Evolutionary conservation across 2,329 filamentous ascomycete genomes (phyloP).

Genomic region (Annulohypoxylon truncatum): DNA sequence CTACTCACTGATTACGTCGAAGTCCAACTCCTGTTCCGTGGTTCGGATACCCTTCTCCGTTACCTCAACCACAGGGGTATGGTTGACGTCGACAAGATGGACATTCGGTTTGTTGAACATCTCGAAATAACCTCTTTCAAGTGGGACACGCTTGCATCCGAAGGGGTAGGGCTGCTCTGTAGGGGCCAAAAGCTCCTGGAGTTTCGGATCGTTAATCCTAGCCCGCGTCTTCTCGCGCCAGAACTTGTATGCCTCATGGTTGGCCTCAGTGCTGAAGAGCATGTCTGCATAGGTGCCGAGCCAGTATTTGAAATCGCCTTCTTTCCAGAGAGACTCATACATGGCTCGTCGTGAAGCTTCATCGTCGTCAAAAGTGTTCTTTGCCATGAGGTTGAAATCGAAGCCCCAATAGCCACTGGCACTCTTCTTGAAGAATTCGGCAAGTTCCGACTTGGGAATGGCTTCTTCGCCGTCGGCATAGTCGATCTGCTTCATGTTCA

Average conservation of each 20-base stretch:
- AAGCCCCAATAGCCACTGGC: conserved; percentile 69
- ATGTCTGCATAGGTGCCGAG: conserved; percentile 66
- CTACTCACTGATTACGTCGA: conserved; percentile 50
- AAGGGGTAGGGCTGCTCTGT: conserved; percentile 64
- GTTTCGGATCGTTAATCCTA: conserved; percentile 61
- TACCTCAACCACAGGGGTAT: conserved; percentile 41
- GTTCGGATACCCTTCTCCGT: conserved; percentile 45
- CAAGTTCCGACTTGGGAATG: conserved; percentile 57
- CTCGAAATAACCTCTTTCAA: conserved; percentile 50
- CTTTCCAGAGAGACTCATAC: conserved; percentile 61
- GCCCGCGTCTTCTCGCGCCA: conserved; percentile 64
- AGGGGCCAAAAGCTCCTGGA: conserved; percentile 64
- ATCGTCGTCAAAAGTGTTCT: conserved; percentile 66
- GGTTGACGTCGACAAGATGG: conserved; percentile 48
- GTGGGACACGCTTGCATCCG: conserved; percentile 60
- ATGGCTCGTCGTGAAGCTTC: conserved; percentile 61
- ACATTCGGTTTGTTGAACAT: conserved; percentile 52
- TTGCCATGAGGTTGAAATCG: conserved; percentile 65
- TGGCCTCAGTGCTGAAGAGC: conserved; percentile 58
- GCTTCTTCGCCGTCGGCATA: conserved; percentile 65
- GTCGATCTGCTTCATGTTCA: conserved; percentile 67
- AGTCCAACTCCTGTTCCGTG: conserved; percentile 38
- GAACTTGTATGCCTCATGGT: conserved; percentile 65
- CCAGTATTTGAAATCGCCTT: conserved; percentile 68
- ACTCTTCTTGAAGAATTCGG: conserved; percentile 63